phyloP scores from a whole-genome alignment of 345 rosid species.

The Sonneratia caseolaris region DNA sequence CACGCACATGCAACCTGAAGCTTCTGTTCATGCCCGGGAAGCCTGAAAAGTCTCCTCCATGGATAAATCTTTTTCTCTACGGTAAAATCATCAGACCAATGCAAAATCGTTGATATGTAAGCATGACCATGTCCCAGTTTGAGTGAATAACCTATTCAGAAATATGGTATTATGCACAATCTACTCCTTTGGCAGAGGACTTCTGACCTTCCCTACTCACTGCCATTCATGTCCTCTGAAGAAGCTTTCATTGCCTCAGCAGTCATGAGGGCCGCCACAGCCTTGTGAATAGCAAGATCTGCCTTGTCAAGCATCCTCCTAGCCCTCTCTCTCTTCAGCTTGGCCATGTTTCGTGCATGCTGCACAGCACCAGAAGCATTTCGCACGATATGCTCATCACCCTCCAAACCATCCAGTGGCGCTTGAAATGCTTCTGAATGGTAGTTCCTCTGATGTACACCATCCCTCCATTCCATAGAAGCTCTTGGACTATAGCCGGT shows the following conservation, averaged over 20 bases:
- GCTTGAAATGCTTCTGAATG: conserved; percentile 26
- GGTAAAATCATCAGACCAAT: background rate
- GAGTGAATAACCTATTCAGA: background rate
- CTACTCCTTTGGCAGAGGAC: background rate
- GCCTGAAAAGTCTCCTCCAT: background rate
- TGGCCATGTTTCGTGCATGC: conserved; percentile 55
- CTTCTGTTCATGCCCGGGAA: background rate
- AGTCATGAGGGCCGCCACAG: conserved; percentile 72
- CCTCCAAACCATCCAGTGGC: conserved; percentile 41
- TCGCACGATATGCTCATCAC: conserved; percentile 55
- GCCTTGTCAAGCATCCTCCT: conserved; percentile 68
- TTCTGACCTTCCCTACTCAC: conserved; percentile 19
- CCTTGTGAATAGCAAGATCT: conserved; percentile 84
- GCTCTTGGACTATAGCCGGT: conserved; percentile 22
- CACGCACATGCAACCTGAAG: background rate
- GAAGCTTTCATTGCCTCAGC: conserved; percentile 77
- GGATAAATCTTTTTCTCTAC: background rate
- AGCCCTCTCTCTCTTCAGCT: conserved; percentile 71
- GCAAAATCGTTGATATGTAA: background rate
- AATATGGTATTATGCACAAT: conserved; percentile 2
- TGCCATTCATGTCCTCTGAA: conserved; percentile 32
- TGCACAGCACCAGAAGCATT: conserved; percentile 78
- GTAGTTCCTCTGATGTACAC: conserved; percentile 21
- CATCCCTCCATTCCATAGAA: conserved; percentile 38
- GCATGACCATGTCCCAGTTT: background rate